Evolutionary conservation across 768 basidiomycete genomes (phyloP).

Genomic region (Phanerodontia chrysosporium): DNA sequence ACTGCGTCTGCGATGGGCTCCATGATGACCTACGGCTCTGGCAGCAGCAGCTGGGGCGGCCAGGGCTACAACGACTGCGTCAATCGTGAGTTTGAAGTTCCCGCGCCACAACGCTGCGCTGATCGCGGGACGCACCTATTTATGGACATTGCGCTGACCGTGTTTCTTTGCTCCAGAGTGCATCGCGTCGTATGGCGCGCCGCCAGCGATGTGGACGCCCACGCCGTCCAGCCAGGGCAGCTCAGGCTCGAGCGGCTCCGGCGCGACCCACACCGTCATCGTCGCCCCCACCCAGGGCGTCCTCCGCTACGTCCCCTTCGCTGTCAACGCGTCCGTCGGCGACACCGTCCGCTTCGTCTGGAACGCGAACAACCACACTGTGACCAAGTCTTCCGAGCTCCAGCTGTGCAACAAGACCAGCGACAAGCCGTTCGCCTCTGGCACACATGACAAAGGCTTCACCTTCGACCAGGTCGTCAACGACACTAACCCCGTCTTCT

Average conservation of each 20-base stretch:
- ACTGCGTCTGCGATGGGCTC: slow-evolving; percentile 3
- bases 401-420: slow-evolving; percentile 69
- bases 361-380: slow-evolving; percentile 78
- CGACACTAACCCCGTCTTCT: slow-evolving; percentile 68
- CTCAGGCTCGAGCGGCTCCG: slow-evolving; percentile 23
- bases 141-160: not conserved
- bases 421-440: slow-evolving; percentile 59
- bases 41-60: slow-evolving; percentile 51
- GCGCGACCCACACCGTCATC: slow-evolving; percentile 69
- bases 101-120: not conserved
- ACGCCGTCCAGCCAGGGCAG: slow-evolving; percentile 17
- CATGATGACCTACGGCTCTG: slow-evolving; percentile 54
- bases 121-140: not conserved
- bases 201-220: slow-evolving; percentile 25
- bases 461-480: slow-evolving; percentile 71
- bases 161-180: slow-evolving; percentile 49
- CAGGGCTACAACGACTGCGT: slow-evolving; percentile 65
- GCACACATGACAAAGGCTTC: slow-evolving; percentile 58
- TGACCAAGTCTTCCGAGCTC: slow-evolving; percentile 71
- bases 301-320: slow-evolving; percentile 72
- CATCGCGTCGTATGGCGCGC: slow-evolving; percentile 51
- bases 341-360: slow-evolving; percentile 76
- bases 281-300: slow-evolving; percentile 77
- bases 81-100: slow-evolving; percentile 46
- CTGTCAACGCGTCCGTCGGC: slow-evolving; percentile 69